Evolutionary conservation across 352 stramenopile genomes (phyloP).

Genomic region (Elongisporangium anandrum): DNA sequence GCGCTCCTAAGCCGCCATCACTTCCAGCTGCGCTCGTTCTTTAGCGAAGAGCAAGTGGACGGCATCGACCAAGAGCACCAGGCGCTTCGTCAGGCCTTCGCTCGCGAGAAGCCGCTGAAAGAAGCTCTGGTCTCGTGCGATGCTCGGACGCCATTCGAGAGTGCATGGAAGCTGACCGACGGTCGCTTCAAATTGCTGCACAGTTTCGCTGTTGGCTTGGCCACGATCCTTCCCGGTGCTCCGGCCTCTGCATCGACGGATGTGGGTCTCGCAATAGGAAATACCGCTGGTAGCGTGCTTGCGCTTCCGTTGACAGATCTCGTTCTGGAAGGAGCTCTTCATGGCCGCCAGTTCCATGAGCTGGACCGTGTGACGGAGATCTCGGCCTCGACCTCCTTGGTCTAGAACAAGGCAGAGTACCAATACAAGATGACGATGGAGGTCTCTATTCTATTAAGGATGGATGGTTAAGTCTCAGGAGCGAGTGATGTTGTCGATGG

Average conservation of each 20-base stretch:
- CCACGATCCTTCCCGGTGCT: conserved; percentile 28
- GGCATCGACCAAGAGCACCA: conserved; percentile 29
- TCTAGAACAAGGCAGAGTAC: not conserved
- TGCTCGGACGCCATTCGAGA: conserved; percentile 29
- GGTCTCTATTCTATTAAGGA: too few species aligned
- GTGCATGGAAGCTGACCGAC: conserved; percentile 27
- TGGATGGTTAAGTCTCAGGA: too few species aligned
- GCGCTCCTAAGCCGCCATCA: conserved; percentile 30
- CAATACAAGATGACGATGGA: not conserved
- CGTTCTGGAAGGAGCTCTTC: not conserved
- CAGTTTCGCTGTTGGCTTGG: conserved; percentile 51
- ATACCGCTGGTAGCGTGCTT: not conserved
- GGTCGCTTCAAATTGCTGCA: conserved; percentile 45
- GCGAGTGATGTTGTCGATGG: not conserved
- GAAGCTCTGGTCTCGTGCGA: conserved; percentile 16
- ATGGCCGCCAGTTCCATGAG: not conserved
- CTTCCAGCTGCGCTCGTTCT: conserved; percentile 17
- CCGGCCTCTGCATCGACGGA: not conserved
- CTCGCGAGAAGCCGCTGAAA: conserved; percentile 15
- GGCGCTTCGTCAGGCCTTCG: conserved; percentile 14
- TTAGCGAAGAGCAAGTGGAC: conserved; percentile 25
- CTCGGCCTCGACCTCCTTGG: not conserved
- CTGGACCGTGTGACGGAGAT: not conserved
- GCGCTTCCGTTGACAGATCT: not conserved
- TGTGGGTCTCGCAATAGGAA: not conserved